These are phyloP conservation scores for Stachybotrys echinatus DNA, from an alignment of 2,329 filamentous ascomycete genomes.

Conservation along the genomic window DNA sequence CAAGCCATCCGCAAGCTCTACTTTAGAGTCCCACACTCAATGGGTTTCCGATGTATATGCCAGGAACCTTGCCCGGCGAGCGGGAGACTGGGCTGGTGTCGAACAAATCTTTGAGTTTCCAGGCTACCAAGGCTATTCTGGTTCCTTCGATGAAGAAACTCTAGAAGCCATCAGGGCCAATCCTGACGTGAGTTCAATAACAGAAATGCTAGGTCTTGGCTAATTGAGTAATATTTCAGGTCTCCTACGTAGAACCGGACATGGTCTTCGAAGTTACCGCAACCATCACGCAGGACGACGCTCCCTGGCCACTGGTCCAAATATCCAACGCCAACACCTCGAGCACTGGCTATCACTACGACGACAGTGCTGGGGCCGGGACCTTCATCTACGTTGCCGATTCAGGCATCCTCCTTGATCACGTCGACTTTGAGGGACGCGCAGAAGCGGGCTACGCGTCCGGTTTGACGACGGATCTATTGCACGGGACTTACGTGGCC, in stretches of 20 bases:
- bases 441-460: neutral
- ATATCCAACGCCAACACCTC: neutral
- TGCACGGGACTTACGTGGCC: conserved; percentile 27
- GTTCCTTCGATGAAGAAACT: conserved; percentile 4
- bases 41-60: conserved; percentile 7
- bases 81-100: neutral
- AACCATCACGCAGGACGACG: neutral
- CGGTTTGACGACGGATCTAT: conserved; percentile 8
- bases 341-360: conserved; percentile 1
- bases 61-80: conserved; percentile 2
- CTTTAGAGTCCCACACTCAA: conserved; percentile 4
- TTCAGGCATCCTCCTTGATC: neutral
- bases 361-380: neutral
- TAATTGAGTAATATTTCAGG: neutral
- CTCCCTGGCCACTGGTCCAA: neutral
- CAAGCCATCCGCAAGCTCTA: neutral
- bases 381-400: conserved; percentile 1
- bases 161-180: conserved; percentile 5
- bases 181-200: neutral
- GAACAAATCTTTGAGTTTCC: conserved; percentile 6
- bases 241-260: neutral
- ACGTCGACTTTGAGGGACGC: conserved; percentile 2
- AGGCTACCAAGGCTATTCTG: conserved; percentile 5
- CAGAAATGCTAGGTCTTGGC: neutral
- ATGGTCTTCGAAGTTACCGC: neutral